Evolutionary conservation across 2,329 filamentous ascomycete species (phyloP).

Genomic region (Grosmannia serpens): DNA sequence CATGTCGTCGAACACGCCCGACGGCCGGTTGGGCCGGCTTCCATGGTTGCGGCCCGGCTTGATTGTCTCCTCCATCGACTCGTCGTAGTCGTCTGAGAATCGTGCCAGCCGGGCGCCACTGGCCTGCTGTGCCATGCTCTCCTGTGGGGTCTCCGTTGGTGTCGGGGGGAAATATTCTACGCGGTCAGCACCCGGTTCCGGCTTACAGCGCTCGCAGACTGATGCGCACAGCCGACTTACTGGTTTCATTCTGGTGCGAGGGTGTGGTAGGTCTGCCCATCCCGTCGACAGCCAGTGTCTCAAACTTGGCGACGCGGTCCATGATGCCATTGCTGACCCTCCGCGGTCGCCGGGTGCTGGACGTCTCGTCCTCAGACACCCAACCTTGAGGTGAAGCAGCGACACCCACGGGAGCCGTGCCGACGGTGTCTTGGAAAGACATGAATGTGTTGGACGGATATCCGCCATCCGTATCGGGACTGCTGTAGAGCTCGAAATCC

Average conservation of each 20-base stretch:
- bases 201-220: not conserved
- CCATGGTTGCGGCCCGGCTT: slow-evolving; percentile 33
- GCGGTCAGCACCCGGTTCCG: not conserved
- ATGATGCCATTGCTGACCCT: slow-evolving; percentile 51
- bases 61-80: slow-evolving; percentile 55
- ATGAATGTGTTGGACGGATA: slow-evolving; percentile 29
- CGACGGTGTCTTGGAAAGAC: slow-evolving; percentile 29
- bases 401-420: not conserved
- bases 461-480: slow-evolving; percentile 32
- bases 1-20: slow-evolving; percentile 48
- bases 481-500: slow-evolving; percentile 38
- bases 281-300: slow-evolving; percentile 35
- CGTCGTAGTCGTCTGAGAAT: slow-evolving; percentile 51
- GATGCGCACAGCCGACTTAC: slow-evolving; percentile 31
- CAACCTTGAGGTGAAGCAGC: slow-evolving; percentile 32
- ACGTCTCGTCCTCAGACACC: slow-evolving; percentile 37
- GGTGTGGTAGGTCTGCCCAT: slow-evolving; percentile 49
- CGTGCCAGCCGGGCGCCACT: slow-evolving; percentile 26
- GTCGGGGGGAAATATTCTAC: slow-evolving; percentile 55
- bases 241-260: slow-evolving; percentile 43
- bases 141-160: slow-evolving; percentile 52
- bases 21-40: slow-evolving; percentile 30
- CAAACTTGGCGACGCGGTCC: slow-evolving; percentile 49
- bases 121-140: slow-evolving; percentile 29
- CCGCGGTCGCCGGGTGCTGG: slow-evolving; percentile 30